A percentile compares a stretch with the other conserved stretches of the same genome.
Conservation (phyloP, 768 basidiomycete genomes). For the Melanogaster broomeanus region DNA sequence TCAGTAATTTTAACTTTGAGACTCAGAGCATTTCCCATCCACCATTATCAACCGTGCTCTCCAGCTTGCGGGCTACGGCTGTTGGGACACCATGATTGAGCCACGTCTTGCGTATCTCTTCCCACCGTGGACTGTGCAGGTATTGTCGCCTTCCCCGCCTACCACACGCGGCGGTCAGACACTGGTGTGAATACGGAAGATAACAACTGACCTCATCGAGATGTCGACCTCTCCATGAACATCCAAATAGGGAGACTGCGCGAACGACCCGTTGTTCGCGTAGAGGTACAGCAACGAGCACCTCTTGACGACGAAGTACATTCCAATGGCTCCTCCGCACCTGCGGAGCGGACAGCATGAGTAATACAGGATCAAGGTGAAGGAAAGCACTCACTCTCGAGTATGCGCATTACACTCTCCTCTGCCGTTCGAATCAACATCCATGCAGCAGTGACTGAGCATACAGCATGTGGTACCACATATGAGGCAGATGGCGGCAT, state of each 20-base stretch:
- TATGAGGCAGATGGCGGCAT: constrained; percentile 89
- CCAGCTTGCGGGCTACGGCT: constrained; percentile 84
- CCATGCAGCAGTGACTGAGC: constrained; percentile 90
- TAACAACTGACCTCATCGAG: constrained; percentile 72
- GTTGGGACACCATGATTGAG: constrained; percentile 88
- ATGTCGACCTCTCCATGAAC: constrained; percentile 92
- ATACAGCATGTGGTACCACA: constrained; percentile 89
- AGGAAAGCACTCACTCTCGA: constrained; percentile 68
- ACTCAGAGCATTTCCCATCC: constrained; percentile 85
- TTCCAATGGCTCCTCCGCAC: constrained; percentile 85
- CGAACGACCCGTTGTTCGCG: constrained; percentile 86
- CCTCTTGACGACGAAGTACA: constrained; percentile 91
- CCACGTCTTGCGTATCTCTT: constrained; percentile 92
- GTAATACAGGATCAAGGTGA: not conserved
- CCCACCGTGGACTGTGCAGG: constrained; percentile 82
- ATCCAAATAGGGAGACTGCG: constrained; percentile 88
- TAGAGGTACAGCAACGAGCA: constrained; percentile 90
- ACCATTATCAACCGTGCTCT: constrained; percentile 85
- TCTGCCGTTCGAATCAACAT: constrained; percentile 51
- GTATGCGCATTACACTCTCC: constrained; percentile 98
- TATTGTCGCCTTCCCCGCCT: constrained; percentile 90
- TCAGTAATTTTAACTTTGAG: not conserved
- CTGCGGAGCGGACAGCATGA: constrained; percentile 40
- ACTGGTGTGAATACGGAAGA: not conserved
- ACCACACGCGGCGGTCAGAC: not conserved